These are phyloP conservation scores for Auricularia auricula-judae DNA, from an alignment of 768 basidiomycete species.

Conservation along the genomic window DNA sequence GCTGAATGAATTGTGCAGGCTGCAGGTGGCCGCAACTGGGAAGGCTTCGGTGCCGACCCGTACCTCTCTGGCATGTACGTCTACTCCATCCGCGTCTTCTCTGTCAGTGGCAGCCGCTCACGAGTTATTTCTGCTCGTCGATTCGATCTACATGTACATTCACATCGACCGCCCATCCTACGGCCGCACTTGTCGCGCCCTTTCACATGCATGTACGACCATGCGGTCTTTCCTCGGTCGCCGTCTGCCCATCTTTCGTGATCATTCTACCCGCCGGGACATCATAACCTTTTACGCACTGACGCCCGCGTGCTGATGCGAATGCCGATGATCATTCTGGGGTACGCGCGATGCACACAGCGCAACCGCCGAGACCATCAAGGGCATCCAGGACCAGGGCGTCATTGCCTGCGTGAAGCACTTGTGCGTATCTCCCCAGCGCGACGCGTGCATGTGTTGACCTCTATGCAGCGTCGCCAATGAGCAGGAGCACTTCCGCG, in stretches of 20 bases:
- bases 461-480: conserved; percentile 15
- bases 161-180: neutral
- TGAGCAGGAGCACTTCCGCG: conserved; percentile 29
- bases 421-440: conserved; percentile 29
- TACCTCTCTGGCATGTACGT: conserved; percentile 49
- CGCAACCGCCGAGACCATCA: conserved; percentile 61
- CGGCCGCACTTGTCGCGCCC: neutral
- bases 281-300: no score
- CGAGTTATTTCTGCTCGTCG: neutral
- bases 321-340: neutral
- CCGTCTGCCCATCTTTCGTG: neutral
- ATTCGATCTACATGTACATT: neutral
- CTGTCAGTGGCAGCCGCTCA: neutral
- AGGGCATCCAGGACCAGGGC: conserved; percentile 68
- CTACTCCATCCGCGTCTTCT: neutral
- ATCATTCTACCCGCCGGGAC: neutral
- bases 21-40: conserved; percentile 79
- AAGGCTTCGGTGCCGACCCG: conserved; percentile 90
- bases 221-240: no score
- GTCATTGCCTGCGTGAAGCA: conserved; percentile 87
- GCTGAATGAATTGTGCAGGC: neutral
- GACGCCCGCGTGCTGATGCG: neutral
- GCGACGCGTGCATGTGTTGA: neutral
- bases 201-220: no score
- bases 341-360: conserved; percentile 14